Percentiles rank a stretch among this genome's conserved stretches.
These are phyloP conservation scores for Tricharina praecox DNA, from an alignment of 495 filamentous ascomycete species.

Conservation along the genomic window DNA sequence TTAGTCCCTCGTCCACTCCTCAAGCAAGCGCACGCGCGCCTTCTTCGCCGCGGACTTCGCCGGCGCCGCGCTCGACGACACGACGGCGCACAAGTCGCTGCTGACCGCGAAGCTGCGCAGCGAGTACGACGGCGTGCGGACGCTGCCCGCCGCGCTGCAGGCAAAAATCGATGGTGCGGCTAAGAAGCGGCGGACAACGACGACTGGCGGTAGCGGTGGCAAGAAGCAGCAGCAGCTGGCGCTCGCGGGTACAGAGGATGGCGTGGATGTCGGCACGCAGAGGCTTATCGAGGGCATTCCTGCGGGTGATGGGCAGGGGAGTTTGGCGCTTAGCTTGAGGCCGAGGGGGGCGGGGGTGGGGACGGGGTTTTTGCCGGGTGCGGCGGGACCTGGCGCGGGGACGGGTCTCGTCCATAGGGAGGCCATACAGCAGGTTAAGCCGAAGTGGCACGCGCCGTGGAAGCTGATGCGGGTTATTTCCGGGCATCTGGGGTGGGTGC, in stretches of 20 bases:
- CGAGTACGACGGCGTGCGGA: slow-evolving; percentile 69
- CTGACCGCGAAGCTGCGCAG: slow-evolving; percentile 35
- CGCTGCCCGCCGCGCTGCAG: slow-evolving; percentile 69
- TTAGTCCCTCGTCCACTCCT: slow-evolving; percentile 34
- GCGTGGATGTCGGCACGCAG: slow-evolving; percentile 41
- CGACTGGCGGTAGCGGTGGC: slow-evolving; percentile 4
- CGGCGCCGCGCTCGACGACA: slow-evolving; percentile 28
- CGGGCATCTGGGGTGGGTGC: slow-evolving; percentile 92
- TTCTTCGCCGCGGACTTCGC: slow-evolving; percentile 43
- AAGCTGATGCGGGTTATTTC: slow-evolving; percentile 96
- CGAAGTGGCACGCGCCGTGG: slow-evolving; percentile 95
- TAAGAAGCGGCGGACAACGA: slow-evolving; percentile 34
- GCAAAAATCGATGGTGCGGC: slow-evolving; percentile 58
- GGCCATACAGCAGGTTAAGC: slow-evolving; percentile 48
- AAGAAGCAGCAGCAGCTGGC: slow-evolving; percentile 25
- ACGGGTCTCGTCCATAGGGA: slow-evolving; percentile 26
- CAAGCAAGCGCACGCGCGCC: slow-evolving; percentile 53
- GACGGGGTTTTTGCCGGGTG: slow-evolving; percentile 10
- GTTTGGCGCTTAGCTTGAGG: slow-evolving; percentile 45
- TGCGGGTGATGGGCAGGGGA: slow-evolving; percentile 31
- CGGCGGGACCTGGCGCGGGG: slow-evolving; percentile 3
- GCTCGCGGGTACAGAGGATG: slow-evolving; percentile 30
- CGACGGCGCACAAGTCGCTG: slow-evolving; percentile 26
- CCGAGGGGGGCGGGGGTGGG: slow-evolving; percentile 11
- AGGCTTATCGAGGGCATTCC: slow-evolving; percentile 57